These are phyloP conservation scores for Mycena galericulata DNA, from an alignment of 768 basidiomycete genomes.

Conservation along the genomic window DNA sequence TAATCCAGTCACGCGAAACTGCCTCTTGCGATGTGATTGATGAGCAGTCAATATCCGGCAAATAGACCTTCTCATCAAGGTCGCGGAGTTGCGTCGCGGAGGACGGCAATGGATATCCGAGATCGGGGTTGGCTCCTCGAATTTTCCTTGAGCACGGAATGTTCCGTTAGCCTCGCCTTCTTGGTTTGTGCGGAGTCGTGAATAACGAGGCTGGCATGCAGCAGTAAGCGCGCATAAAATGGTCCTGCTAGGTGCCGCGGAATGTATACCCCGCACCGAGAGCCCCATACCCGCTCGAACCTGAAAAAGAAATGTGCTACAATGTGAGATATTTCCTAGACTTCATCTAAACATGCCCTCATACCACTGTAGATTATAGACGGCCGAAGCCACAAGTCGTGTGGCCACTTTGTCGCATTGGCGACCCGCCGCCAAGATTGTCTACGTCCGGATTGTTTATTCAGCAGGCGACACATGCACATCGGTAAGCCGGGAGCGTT, in stretches of 20 bases:
- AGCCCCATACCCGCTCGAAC: constrained; percentile 28
- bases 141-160: constrained; percentile 42
- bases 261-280: constrained; percentile 29
- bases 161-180: constrained; percentile 56
- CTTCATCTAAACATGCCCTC: constrained; percentile 9
- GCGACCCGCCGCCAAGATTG: constrained; percentile 79
- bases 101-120: constrained; percentile 20
- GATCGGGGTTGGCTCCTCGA: constrained; percentile 29
- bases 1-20: constrained; percentile 22
- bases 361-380: constrained; percentile 70
- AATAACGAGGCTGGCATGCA: constrained; percentile 59
- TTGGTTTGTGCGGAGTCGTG: constrained; percentile 44
- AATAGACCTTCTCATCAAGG: neutral
- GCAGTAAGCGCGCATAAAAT: constrained; percentile 32
- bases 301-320: constrained; percentile 69
- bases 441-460: constrained; percentile 70
- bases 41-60: neutral
- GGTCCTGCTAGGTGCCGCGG: constrained; percentile 28
- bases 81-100: constrained; percentile 6
- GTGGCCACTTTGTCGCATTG: constrained; percentile 81
- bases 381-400: constrained; percentile 76
- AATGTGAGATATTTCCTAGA: constrained; percentile 62
- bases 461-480: constrained; percentile 75
- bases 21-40: constrained; percentile 9
- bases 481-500: constrained; percentile 52